phyloP scores from a whole-genome alignment of 495 filamentous ascomycete genomes.

The Cairneyella variabilis region DNA sequence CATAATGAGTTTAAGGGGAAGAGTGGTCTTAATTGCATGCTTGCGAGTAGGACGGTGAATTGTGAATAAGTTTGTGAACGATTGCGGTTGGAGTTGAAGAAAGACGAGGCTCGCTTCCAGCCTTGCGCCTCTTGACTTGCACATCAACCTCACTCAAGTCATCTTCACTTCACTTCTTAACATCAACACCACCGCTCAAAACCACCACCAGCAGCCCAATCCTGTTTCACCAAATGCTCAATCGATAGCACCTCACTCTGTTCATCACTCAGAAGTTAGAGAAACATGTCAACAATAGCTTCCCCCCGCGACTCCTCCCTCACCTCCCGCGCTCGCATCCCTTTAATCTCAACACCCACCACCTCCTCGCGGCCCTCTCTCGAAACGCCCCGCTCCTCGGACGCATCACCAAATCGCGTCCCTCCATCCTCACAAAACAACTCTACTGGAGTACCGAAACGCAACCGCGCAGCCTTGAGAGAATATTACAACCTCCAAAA shows the following conservation, averaged over 20 bases:
- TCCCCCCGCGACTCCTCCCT: conserved; percentile 56
- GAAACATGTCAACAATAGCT: conserved; percentile 72
- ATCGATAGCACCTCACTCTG: neutral
- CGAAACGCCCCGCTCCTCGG: conserved; percentile 52
- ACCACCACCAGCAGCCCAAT: neutral
- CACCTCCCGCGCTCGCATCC: conserved; percentile 17
- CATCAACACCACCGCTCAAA: neutral
- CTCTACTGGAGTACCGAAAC: conserved; percentile 39
- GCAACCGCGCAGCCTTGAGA: conserved; percentile 73
- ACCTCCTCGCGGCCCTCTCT: conserved; percentile 73
- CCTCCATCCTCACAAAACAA: conserved; percentile 25
- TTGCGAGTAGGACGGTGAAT: conserved; percentile 1
- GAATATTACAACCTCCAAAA: conserved; percentile 78
- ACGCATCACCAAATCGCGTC: conserved; percentile 46
- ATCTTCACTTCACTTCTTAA: neutral
- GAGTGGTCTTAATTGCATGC: too few species aligned
- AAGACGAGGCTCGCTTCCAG: conserved; percentile 5
- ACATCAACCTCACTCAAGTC: neutral
- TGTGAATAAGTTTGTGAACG: neutral
- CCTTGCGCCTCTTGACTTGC: neutral
- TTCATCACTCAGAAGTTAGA: neutral
- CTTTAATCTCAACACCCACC: conserved; percentile 49
- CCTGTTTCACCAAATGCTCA: neutral
- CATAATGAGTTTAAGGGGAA: too few species aligned
- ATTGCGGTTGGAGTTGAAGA: too few species aligned